These are phyloP conservation scores for Pseudopithomyces maydicus DNA, from an alignment of 2,329 filamentous ascomycete species.

Conservation along the genomic window DNA sequence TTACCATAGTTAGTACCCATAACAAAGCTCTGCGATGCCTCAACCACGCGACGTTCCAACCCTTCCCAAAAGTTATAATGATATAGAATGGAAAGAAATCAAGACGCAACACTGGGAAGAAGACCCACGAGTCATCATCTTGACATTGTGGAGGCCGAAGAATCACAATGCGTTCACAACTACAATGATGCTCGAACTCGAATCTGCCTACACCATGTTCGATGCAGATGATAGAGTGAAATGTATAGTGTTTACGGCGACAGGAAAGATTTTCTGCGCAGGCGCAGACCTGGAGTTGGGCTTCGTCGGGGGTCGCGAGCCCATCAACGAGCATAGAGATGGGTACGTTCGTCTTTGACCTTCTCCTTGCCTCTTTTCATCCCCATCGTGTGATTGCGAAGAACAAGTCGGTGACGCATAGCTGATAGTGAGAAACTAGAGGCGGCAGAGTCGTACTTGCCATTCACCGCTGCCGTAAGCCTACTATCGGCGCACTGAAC, in stretches of 20 bases:
- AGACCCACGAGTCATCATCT: slow-evolving; percentile 62
- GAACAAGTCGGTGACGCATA: neutral
- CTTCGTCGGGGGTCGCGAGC: slow-evolving; percentile 52
- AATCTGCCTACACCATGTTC: slow-evolving; percentile 57
- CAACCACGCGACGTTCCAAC: slow-evolving; percentile 19
- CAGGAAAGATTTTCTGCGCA: slow-evolving; percentile 59
- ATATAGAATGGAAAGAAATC: slow-evolving; percentile 49
- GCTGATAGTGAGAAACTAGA: slow-evolving; percentile 21
- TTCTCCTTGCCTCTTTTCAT: neutral
- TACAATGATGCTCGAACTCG: slow-evolving; percentile 66
- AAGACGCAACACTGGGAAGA: slow-evolving; percentile 47
- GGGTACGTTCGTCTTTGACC: slow-evolving; percentile 45
- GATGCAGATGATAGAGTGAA: slow-evolving; percentile 61
- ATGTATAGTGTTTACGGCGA: slow-evolving; percentile 60
- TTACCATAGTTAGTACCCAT: neutral
- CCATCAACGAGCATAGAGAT: slow-evolving; percentile 57
- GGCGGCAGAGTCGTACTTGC: slow-evolving; percentile 56
- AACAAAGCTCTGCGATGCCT: slow-evolving; percentile 17
- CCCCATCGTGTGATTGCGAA: neutral
- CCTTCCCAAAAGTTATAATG: slow-evolving; percentile 47
- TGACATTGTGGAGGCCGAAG: slow-evolving; percentile 67
- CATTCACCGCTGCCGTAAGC: slow-evolving; percentile 63
- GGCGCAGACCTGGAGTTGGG: slow-evolving; percentile 62
- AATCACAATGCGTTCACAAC: slow-evolving; percentile 73
- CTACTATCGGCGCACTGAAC: slow-evolving; percentile 61